Conservation (phyloP, 2,329 filamentous ascomycete genomes). For the Trichoderma endophyticum region DNA sequence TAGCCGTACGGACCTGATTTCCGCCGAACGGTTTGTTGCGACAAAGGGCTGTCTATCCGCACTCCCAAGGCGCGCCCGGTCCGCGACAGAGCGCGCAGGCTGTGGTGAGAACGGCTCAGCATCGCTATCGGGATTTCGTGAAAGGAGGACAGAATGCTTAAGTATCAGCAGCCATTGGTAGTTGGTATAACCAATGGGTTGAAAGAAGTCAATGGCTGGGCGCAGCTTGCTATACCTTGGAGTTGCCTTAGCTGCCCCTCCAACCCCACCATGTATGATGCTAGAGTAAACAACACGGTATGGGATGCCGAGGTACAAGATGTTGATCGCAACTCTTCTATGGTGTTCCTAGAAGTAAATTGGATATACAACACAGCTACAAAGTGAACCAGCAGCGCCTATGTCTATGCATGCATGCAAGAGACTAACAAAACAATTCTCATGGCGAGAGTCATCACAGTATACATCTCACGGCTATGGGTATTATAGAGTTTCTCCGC, state of each 20-base stretch:
- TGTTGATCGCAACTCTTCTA: not conserved
- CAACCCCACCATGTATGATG: not conserved
- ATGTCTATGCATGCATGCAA: not conserved
- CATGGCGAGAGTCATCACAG: not conserved
- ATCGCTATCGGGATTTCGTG: not conserved
- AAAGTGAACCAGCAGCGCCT: not conserved
- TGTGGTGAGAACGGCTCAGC: not conserved
- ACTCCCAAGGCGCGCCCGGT: not conserved
- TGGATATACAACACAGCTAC: not conserved
- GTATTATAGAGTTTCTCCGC: not conserved
- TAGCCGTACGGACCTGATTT: slow-evolving; percentile 71
- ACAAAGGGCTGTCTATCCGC: slow-evolving; percentile 20
- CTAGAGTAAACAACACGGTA: not conserved
- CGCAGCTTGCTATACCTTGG: not conserved
- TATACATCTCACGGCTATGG: not conserved
- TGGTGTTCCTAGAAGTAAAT: not conserved
- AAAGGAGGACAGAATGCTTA: not conserved
- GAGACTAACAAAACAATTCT: not conserved
- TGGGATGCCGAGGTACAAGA: not conserved
- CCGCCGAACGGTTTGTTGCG: slow-evolving; percentile 37
- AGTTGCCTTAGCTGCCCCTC: not conserved
- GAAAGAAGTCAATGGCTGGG: not conserved
- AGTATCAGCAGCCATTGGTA: not conserved
- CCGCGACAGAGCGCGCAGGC: not conserved
- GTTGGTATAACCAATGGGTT: not conserved